phyloP scores from a whole-genome alignment of 176 grass and related monocot species.

The Ampelocalamus luodianensis region DNA sequence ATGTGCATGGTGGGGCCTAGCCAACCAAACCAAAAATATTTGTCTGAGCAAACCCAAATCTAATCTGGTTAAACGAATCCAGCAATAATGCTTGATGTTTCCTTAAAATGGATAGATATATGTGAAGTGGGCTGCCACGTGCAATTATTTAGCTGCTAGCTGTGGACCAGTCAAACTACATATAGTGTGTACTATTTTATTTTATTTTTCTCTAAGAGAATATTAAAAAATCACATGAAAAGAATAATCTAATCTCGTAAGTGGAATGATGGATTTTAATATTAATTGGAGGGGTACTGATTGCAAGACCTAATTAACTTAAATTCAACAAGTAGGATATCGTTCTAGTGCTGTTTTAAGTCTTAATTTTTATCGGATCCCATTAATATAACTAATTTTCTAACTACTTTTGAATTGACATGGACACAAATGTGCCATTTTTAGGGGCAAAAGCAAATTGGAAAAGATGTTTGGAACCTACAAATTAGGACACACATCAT shows the following conservation, averaged over 20 bases:
- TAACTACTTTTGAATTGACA: neutral
- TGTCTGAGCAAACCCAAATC: neutral
- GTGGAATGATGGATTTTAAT: neutral
- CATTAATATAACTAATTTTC: neutral
- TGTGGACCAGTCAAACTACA: constrained; percentile 32
- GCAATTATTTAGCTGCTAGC: neutral
- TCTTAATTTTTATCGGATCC: neutral
- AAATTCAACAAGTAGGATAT: neutral
- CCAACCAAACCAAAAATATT: constrained; percentile 8
- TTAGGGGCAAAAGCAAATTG: neutral
- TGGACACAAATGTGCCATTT: neutral
- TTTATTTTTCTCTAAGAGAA: neutral
- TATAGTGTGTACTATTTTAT: neutral
- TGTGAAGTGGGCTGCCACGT: neutral
- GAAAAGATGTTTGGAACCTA: constrained; percentile 23
- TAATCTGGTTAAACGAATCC: constrained; percentile 21
- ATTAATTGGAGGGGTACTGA: neutral
- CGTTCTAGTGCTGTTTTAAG: neutral
- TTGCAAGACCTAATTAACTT: neutral
- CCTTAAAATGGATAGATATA: constrained; percentile 15
- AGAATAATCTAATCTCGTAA: neutral
- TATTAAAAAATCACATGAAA: neutral
- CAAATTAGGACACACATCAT: neutral
- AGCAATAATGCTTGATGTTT: constrained; percentile 17
- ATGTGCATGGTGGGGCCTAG: neutral